Evolutionary conservation across 768 basidiomycete genomes (phyloP).

Genomic region (Collybiopsis confluens): DNA sequence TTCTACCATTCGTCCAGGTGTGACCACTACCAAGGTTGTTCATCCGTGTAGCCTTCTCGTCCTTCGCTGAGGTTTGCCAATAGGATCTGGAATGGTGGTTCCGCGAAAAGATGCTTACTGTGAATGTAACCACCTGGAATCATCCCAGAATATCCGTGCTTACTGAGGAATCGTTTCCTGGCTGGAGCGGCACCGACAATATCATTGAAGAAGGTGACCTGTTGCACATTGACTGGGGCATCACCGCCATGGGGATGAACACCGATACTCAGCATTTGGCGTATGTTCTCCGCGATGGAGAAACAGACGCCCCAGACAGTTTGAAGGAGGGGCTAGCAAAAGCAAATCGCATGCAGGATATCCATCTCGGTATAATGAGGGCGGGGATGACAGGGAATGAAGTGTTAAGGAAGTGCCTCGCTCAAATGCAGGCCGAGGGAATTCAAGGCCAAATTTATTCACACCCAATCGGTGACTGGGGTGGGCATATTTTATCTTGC

Average conservation of each 20-base stretch:
- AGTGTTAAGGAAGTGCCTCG: slow-evolving; percentile 35
- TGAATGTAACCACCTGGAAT: slow-evolving; percentile 48
- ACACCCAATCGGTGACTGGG: slow-evolving; percentile 56
- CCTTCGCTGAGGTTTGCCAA: neutral
- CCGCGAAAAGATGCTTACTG: slow-evolving; percentile 43
- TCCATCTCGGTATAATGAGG: slow-evolving; percentile 38
- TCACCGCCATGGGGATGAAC: slow-evolving; percentile 49
- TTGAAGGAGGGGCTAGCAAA: slow-evolving; percentile 40
- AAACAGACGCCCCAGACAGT: slow-evolving; percentile 37
- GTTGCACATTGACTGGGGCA: slow-evolving; percentile 52
- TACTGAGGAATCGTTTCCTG: slow-evolving; percentile 34
- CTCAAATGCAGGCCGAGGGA: slow-evolving; percentile 40
- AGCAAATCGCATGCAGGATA: slow-evolving; percentile 50
- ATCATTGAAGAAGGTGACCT: slow-evolving; percentile 45
- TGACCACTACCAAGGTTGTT: slow-evolving; percentile 34
- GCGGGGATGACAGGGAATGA: slow-evolving; percentile 44
- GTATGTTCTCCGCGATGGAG: slow-evolving; percentile 44
- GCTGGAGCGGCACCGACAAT: slow-evolving; percentile 35
- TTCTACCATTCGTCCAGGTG: slow-evolving; percentile 33
- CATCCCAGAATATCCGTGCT: slow-evolving; percentile 48
- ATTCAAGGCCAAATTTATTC: slow-evolving; percentile 47
- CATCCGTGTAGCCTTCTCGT: neutral
- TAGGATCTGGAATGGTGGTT: slow-evolving; percentile 55
- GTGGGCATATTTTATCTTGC: slow-evolving; percentile 11
- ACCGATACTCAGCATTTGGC: slow-evolving; percentile 56